Conservation (phyloP, 1,284 basidiomycete species). For the Earliella scabrosa region DNA sequence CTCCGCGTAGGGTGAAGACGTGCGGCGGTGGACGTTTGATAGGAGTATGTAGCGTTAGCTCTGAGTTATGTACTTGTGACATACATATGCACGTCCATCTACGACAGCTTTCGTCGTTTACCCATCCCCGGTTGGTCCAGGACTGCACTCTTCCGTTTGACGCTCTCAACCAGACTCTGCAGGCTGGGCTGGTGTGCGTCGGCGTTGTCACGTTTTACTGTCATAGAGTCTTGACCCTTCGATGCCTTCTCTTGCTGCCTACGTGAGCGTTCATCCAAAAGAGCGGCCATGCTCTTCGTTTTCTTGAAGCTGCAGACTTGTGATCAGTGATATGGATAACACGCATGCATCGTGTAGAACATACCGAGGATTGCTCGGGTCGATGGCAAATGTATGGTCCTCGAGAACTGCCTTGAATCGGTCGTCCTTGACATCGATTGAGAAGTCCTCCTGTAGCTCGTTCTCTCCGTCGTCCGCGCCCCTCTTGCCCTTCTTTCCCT, state of each 20-base stretch:
- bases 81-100: neutral
- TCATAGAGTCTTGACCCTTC: slow-evolving; percentile 20
- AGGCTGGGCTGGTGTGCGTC: slow-evolving; percentile 49
- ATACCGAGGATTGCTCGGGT: slow-evolving; percentile 94
- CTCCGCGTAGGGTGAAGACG: neutral
- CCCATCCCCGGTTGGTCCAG: slow-evolving; percentile 40
- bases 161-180: slow-evolving; percentile 76
- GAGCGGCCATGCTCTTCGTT: slow-evolving; percentile 84
- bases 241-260: slow-evolving; percentile 51
- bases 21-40: neutral
- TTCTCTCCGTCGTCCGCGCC: slow-evolving; percentile 50
- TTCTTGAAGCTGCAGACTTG: slow-evolving; percentile 76
- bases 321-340: slow-evolving; percentile 18
- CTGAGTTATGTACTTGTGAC: slow-evolving; percentile 6
- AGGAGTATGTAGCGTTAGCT: neutral
- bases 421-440: slow-evolving; percentile 85
- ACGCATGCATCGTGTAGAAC: slow-evolving; percentile 36
- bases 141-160: slow-evolving; percentile 75
- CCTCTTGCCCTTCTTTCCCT: slow-evolving; percentile 49
- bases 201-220: slow-evolving; percentile 9
- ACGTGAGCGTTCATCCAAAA: slow-evolving; percentile 75
- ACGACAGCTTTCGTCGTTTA: slow-evolving; percentile 59
- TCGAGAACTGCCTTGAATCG: slow-evolving; percentile 90
- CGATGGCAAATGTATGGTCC: slow-evolving; percentile 93
- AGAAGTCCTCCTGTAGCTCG: slow-evolving; percentile 79